phyloP scores from a whole-genome alignment of 306 rosid genomes.

The Potentilla sterilis region DNA sequence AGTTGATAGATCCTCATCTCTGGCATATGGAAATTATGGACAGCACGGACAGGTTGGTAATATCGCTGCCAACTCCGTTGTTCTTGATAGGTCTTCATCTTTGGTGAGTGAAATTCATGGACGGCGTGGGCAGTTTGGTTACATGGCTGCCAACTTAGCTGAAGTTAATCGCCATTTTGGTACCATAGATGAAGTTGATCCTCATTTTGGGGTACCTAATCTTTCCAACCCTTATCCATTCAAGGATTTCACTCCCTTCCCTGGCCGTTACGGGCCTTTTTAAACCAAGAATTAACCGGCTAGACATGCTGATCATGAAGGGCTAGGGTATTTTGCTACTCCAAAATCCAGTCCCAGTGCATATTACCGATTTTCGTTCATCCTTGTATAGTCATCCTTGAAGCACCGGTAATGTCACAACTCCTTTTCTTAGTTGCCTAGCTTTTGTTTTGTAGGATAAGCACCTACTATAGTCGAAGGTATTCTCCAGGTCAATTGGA shows the following conservation, averaged over 20 bases:
- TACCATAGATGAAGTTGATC: conserved; percentile 2
- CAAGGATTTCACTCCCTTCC: background rate
- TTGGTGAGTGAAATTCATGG: background rate
- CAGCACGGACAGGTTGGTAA: conserved; percentile 2
- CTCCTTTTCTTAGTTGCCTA: background rate
- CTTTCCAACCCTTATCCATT: background rate
- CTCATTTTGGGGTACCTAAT: background rate
- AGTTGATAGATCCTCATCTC: background rate
- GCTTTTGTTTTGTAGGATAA: background rate
- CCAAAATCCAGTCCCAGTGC: background rate
- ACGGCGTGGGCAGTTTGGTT: background rate
- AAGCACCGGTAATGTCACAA: background rate
- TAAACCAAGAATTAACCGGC: background rate
- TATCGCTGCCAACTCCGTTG: background rate
- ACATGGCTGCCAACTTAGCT: background rate
- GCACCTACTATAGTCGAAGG: background rate
- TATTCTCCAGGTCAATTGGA: background rate
- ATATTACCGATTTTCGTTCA: background rate
- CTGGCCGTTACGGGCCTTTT: background rate
- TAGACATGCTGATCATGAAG: background rate
- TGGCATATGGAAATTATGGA: background rate
- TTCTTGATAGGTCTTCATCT: background rate
- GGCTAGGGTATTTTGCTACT: background rate
- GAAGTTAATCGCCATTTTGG: background rate
- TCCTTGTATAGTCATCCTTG: background rate